Evolutionary conservation across 176 grass and related monocot genomes (phyloP), one percentile per base, ranked within the genome.

Genomic region (Carex cristatella): DNA sequence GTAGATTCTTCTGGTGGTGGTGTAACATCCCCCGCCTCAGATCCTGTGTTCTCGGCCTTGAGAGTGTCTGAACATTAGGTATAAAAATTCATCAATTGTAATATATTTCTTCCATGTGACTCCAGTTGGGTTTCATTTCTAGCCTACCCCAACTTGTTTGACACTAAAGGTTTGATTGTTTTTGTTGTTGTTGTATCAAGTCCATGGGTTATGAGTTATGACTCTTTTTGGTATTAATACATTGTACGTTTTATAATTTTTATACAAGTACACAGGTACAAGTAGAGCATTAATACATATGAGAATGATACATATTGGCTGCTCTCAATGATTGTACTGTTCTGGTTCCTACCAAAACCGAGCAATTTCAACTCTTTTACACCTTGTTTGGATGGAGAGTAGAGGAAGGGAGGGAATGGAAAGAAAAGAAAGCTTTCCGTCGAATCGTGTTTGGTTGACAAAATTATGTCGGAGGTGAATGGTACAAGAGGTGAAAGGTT

Each of bases 1-100:
- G 82, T 82, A 53, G 68, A 78, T 16, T 87, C 89, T 37, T 86
- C 92, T 66, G 67, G 76, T 83, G 86, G 81, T 71, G 86, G 81
- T 1, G 82, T 74, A 58, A 46, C 37, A 81, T 83, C 85, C 64
- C 64, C 71, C n/a, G 71, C 64, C 18, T 86, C 81, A 76, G 83
- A 78, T 66, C 60, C 75, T 11, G 63, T 80, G 27, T 85, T 81
- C 60, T 85, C 32, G 1, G 61, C 31, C 40, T 86, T 83, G 15
- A 89, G 80, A 0, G 57, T 19, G 14, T 89, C 92, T 94, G 89
- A 54, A 53, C 18, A 81, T 66, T 33, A 56, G 48, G 74, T 58
- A 58, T 16, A 33, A 18, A 54, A 79, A 14, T 35, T 16, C 53
- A 58, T 79, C 53, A 79, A 23, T 72, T 71, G 70, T 57, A 30